Conservation (phyloP, 345 rosid species). For the Linum usitatissimum region DNA sequence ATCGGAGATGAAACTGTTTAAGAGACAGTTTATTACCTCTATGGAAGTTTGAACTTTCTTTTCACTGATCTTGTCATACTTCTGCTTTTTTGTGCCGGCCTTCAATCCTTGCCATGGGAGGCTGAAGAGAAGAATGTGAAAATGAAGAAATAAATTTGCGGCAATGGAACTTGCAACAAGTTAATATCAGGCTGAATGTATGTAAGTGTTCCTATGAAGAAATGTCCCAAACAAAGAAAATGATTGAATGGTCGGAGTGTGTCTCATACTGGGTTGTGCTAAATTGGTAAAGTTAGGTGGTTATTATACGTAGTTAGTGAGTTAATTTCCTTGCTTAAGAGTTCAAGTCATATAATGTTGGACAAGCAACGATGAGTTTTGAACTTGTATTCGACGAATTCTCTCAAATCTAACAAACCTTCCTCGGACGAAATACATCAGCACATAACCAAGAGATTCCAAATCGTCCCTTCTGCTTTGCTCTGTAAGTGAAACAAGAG, state of each 20-base stretch:
- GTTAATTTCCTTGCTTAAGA: too few relatives aligned
- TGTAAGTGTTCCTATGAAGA: too few relatives aligned
- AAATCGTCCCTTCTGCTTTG: conserved; percentile 6
- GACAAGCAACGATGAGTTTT: too few relatives aligned
- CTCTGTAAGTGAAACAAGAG: neutral
- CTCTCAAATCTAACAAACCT: neutral
- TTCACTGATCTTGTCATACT: conserved; percentile 1
- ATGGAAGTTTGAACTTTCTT: neutral
- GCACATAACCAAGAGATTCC: conserved; percentile 5
- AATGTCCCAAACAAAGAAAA: too few relatives aligned
- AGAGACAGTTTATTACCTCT: neutral
- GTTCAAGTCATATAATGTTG: too few relatives aligned
- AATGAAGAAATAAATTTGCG: neutral
- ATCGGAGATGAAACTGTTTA: too few relatives aligned
- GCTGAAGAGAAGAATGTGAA: neutral
- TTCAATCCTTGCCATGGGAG: conserved; percentile 4
- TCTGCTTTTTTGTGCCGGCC: conserved; percentile 4
- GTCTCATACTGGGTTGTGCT: too few relatives aligned
- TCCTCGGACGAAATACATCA: conserved; percentile 4
- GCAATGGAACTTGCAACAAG: neutral
- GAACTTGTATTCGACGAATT: too few relatives aligned
- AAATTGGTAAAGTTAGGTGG: too few relatives aligned
- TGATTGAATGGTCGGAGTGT: too few relatives aligned
- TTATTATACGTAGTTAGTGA: too few relatives aligned
- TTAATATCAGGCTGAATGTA: too few relatives aligned